Evolutionary conservation across 352 stramenopile species (phyloP), one percentile per base, ranked within the genome.

Genomic region (Saprolegnia diclina): DNA sequence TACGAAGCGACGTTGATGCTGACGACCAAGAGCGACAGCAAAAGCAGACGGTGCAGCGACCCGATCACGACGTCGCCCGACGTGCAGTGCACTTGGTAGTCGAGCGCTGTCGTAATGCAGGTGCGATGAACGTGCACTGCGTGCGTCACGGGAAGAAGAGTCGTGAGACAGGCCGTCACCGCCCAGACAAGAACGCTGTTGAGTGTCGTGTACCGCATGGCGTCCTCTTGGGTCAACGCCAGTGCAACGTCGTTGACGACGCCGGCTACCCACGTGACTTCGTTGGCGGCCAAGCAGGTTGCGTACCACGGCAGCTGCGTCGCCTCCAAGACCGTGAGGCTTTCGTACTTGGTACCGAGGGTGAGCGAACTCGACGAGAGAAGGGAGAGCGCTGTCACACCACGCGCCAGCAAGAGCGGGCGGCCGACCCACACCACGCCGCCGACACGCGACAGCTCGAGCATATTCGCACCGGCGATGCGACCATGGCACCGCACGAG

Each of bases 361-460:
- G 14, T 6, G 10, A 21, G 13, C n/a, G 56, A n/a, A 5, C 19
- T 64, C 18, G 56, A 64, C 2, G 24, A 48, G 21, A 64, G 32
- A 53, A 18, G 42, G 26, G 14, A 48, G 26, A 63, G 37, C 13
- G 42, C 56, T 16, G 56, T 64, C 13, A 64, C 19, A 7, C 24
- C 18, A 13, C 56, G 56, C n/a, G 35, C 21, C n/a, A 64, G 32
- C 24, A 64, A 46, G 11, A 64, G 42, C 16, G 56, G 56, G 5
- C 56, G 56, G 24, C 56, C 56, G 3, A 64, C 32, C 56, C 56
- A 64, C 21, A 64, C 56, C 4, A 64, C 35, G 24, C n/a, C 56
- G 24, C 56, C 56, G 35, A 64, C 56, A 22, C 56, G 42, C 19
- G n/a, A 18, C 4, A 64, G 56, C 13, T 64, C 56, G 35, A 64